Conservation (phyloP, 129 eudicot genomes). For the Chrysanthemum lavandulifolium region DNA sequence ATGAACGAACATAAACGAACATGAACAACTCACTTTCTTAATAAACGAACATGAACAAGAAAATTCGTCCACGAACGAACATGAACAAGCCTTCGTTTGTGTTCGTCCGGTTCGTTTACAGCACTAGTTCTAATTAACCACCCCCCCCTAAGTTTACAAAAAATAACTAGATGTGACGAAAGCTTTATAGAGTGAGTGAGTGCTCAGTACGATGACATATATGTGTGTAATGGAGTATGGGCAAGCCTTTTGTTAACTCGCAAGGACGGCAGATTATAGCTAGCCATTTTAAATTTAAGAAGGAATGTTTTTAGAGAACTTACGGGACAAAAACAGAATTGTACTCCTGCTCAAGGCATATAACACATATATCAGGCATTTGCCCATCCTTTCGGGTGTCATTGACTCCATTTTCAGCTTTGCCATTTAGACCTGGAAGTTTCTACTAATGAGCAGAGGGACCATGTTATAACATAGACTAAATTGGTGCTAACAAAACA, state of each 20-base stretch:
- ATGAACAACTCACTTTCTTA: no score
- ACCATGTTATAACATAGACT: slow-evolving; percentile 12
- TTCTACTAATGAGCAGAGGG: neutral
- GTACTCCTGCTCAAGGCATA: slow-evolving; percentile 92
- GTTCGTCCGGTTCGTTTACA: no score
- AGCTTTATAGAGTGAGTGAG: neutral
- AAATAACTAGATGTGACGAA: neutral
- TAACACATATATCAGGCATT: slow-evolving; percentile 88
- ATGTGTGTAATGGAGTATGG: neutral
- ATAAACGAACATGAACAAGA: no score
- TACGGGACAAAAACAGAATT: slow-evolving; percentile 98
- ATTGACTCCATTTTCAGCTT: slow-evolving; percentile 58
- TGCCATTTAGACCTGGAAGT: slow-evolving; percentile 45
- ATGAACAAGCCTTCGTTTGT: no score
- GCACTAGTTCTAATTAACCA: no score
- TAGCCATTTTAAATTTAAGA: neutral
- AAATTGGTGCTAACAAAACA: slow-evolving; percentile 13
- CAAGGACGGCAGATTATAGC: neutral
- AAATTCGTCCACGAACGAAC: no score
- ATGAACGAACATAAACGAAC: no score
- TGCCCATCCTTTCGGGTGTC: slow-evolving; percentile 49
- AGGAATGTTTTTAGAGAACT: slow-evolving; percentile 28
- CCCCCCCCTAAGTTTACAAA: no score
- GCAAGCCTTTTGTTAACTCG: neutral
- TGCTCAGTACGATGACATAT: neutral